These are phyloP conservation scores for Curvularia hawaiiensis DNA, from an alignment of 2,329 filamentous ascomycete genomes.

Conservation along the genomic window DNA sequence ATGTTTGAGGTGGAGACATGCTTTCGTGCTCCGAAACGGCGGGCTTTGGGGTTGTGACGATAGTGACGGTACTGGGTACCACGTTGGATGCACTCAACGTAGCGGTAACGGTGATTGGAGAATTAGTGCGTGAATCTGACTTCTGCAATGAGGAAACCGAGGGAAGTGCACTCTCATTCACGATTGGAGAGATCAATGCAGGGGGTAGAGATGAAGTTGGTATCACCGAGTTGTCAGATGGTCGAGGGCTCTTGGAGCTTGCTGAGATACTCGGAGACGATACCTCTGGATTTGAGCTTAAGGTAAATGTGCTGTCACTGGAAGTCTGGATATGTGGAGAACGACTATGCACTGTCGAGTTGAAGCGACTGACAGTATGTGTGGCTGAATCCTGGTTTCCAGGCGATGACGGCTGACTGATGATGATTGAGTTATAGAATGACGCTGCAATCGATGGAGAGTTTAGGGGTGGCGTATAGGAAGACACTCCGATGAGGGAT, in stretches of 20 bases:
- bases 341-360: not conserved
- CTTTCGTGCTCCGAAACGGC: not conserved
- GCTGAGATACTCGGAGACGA: not conserved
- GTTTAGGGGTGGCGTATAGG: not conserved
- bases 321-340: not conserved
- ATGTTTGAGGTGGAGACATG: constrained; percentile 1
- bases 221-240: not conserved
- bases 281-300: not conserved
- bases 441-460: not conserved
- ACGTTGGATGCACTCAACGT: constrained; percentile 3
- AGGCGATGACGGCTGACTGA: not conserved
- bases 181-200: not conserved
- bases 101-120: not conserved
- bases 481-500: not conserved
- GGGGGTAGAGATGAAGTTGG: not conserved
- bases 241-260: not conserved
- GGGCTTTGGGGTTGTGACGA: not conserved
- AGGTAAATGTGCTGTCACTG: not conserved
- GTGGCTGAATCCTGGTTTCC: not conserved
- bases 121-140: not conserved
- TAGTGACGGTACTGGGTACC: not conserved
- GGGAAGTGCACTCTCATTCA: not conserved
- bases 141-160: not conserved
- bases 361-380: not conserved
- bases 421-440: not conserved